These are phyloP conservation scores for Mycena pura DNA, from an alignment of 768 basidiomycete species.

Conservation along the genomic window DNA sequence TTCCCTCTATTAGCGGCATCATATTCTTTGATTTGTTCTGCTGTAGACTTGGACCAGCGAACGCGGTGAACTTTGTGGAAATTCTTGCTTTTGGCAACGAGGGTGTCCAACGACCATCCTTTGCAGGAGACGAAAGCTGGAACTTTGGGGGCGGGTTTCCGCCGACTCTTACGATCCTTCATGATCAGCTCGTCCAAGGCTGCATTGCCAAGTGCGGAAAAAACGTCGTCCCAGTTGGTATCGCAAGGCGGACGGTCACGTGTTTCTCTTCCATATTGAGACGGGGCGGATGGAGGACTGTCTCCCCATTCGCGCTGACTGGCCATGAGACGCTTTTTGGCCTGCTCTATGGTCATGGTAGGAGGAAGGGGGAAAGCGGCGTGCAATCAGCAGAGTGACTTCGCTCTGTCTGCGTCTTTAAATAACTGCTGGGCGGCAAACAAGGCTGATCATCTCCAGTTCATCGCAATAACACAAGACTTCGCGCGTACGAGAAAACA, in stretches of 20 bases:
- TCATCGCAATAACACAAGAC: too few species aligned
- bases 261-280: not conserved
- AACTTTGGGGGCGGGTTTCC: not conserved
- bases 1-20: slow-evolving; percentile 50
- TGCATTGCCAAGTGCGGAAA: not conserved
- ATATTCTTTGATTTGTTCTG: slow-evolving; percentile 44
- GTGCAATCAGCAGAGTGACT: too few species aligned
- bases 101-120: slow-evolving; percentile 56
- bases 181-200: slow-evolving; percentile 15
- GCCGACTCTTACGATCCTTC: not conserved
- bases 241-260: not conserved
- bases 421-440: too few species aligned
- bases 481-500: too few species aligned
- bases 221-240: not conserved
- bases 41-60: slow-evolving; percentile 38
- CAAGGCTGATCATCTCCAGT: too few species aligned
- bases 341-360: slow-evolving; percentile 30
- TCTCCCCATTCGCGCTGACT: slow-evolving; percentile 28
- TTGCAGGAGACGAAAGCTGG: slow-evolving; percentile 41
- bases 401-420: too few species aligned
- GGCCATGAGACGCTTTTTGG: slow-evolving; percentile 30
- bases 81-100: slow-evolving; percentile 45
- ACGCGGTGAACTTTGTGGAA: slow-evolving; percentile 54
- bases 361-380: not conserved
- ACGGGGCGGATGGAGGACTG: slow-evolving; percentile 22